Percentiles rank a stretch among this genome's conserved stretches.
These are phyloP conservation scores for Dactylella cylindrospora DNA, from an alignment of 2,329 filamentous ascomycete species.

Conservation along the genomic window DNA sequence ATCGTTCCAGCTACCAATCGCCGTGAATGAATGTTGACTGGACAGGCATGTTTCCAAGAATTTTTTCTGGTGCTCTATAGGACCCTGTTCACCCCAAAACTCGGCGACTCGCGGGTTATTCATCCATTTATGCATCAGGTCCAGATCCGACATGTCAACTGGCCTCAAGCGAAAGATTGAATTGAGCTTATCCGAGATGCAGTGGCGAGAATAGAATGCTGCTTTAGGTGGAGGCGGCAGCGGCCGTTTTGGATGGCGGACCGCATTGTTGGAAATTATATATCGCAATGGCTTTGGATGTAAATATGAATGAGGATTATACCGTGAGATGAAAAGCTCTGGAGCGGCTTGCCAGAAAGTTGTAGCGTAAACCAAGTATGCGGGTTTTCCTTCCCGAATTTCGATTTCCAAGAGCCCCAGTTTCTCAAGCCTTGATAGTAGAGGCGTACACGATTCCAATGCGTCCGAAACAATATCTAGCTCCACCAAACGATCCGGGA, in stretches of 20 bases:
- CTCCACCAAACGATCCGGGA: conserved; percentile 29
- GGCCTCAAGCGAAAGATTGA: conserved; percentile 83
- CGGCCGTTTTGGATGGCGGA: conserved; percentile 81
- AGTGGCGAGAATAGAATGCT: conserved; percentile 83
- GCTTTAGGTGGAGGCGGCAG: conserved; percentile 90
- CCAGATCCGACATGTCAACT: conserved; percentile 57
- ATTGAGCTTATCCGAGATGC: conserved; percentile 67
- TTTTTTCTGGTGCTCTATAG: conserved; percentile 61
- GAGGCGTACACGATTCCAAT: background rate
- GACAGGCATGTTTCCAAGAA: conserved; percentile 69
- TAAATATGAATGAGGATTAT: conserved; percentile 23
- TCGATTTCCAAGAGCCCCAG: conserved; percentile 30
- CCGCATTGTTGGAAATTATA: conserved; percentile 67
- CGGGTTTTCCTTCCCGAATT: background rate
- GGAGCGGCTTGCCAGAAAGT: conserved; percentile 91
- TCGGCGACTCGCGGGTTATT: conserved; percentile 76
- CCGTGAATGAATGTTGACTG: conserved; percentile 78
- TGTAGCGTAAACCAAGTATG: conserved; percentile 17
- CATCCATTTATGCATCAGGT: conserved; percentile 84
- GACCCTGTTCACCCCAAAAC: conserved; percentile 75
- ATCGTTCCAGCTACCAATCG: conserved; percentile 82
- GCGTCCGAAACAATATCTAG: conserved; percentile 15
- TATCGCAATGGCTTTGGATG: conserved; percentile 75
- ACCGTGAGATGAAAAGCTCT: conserved; percentile 71
- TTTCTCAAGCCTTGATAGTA: conserved; percentile 6